phyloP scores from a whole-genome alignment of 352 stramenopile genomes.

The Phytophthora pini region DNA sequence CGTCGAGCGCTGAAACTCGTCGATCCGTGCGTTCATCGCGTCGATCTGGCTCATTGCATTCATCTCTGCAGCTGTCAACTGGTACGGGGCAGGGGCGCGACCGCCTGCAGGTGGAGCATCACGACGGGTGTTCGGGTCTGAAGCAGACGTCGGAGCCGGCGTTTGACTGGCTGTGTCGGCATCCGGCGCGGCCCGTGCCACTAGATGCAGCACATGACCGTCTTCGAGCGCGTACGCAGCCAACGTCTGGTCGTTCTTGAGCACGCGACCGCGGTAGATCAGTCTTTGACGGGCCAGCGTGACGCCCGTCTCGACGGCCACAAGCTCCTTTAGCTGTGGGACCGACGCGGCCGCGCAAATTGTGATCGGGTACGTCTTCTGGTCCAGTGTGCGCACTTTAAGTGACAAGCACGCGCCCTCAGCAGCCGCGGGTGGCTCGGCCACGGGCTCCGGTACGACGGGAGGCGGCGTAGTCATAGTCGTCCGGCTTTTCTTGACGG shows the following conservation, averaged over 20 bases:
- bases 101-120: background rate
- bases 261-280: constrained; percentile 87
- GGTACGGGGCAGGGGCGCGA: background rate
- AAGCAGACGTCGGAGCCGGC: constrained; percentile 17
- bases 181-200: constrained; percentile 61
- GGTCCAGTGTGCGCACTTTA: constrained; percentile 86
- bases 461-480: constrained; percentile 4
- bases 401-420: constrained; percentile 57
- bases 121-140: constrained; percentile 3
- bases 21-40: constrained; percentile 15
- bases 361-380: constrained; percentile 80
- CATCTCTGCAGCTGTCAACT: constrained; percentile 2
- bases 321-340: constrained; percentile 74
- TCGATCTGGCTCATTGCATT: constrained; percentile 7
- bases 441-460: constrained; percentile 22
- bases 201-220: constrained; percentile 82
- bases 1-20: constrained; percentile 23
- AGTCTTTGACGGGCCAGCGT: constrained; percentile 77
- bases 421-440: constrained; percentile 14
- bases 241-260: constrained; percentile 87
- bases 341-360: constrained; percentile 71
- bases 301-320: constrained; percentile 75
- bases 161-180: constrained; percentile 17
- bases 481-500: constrained; percentile 1
- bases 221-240: constrained; percentile 81